Conservation (phyloP, 768 basidiomycete genomes). For the Daedaleopsis nitida region DNA sequence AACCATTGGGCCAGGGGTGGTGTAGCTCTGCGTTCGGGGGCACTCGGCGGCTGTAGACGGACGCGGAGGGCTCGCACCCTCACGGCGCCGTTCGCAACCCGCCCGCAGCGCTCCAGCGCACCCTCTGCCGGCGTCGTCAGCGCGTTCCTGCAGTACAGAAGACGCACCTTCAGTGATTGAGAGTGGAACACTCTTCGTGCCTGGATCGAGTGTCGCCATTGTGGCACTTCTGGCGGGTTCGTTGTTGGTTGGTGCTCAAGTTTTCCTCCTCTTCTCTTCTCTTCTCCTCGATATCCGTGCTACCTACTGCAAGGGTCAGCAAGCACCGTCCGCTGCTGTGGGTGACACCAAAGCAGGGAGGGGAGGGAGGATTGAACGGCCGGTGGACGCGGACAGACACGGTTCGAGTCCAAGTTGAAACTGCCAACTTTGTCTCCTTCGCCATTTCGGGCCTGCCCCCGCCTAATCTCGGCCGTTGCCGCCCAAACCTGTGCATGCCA, state of each 20-base stretch:
- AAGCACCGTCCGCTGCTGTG: no score
- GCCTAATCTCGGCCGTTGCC: conserved; percentile 22
- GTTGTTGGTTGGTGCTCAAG: not conserved
- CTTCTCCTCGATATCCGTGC: not conserved
- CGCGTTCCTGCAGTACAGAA: no score
- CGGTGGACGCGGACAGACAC: not conserved
- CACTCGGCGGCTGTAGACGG: not conserved
- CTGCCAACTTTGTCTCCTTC: not conserved
- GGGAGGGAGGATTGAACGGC: not conserved
- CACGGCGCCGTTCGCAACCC: not conserved
- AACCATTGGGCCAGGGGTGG: no score
- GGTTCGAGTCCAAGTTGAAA: not conserved
- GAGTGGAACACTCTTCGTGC: conserved; percentile 40
- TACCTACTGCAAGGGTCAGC: no score
- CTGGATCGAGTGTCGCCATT: conserved; percentile 31
- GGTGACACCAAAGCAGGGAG: not conserved
- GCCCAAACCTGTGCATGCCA: conserved; percentile 12
- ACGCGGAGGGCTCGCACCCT: not conserved
- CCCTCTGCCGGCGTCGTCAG: no score
- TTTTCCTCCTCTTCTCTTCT: not conserved
- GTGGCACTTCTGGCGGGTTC: not conserved
- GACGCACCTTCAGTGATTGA: conserved; percentile 65
- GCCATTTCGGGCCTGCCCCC: conserved; percentile 20
- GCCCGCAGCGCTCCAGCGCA: no score
- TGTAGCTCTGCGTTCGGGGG: not conserved